These are phyloP conservation scores for Rosa multiflora DNA, from an alignment of 306 rosid species.

Conservation along the genomic window DNA sequence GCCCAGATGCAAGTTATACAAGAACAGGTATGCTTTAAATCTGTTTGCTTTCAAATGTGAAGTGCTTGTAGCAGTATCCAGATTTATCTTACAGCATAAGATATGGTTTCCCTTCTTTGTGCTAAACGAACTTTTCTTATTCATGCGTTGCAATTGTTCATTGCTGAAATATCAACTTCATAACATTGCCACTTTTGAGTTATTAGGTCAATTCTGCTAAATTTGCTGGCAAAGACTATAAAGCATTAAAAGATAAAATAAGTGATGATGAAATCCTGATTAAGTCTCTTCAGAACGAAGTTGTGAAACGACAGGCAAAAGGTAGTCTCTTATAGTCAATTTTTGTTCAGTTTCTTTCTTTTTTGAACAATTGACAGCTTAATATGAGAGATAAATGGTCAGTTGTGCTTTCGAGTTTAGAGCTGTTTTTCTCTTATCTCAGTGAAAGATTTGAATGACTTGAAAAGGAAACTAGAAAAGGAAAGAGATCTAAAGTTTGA, in stretches of 20 bases:
- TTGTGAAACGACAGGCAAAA: slow-evolving; percentile 65
- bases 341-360: slow-evolving; percentile 15
- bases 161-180: slow-evolving; percentile 22
- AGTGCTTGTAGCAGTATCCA: slow-evolving; percentile 19
- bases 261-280: slow-evolving; percentile 65
- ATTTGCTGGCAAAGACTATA: slow-evolving; percentile 67
- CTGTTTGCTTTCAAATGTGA: not conserved
- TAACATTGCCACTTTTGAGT: slow-evolving; percentile 21
- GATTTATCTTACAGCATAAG: slow-evolving; percentile 3
- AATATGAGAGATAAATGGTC: slow-evolving; percentile 1
- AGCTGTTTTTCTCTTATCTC: slow-evolving; percentile 21
- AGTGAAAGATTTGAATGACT: slow-evolving; percentile 64
- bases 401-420: not conserved
- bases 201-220: slow-evolving; percentile 70
- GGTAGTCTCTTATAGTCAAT: slow-evolving; percentile 42
- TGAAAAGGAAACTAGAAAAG: slow-evolving; percentile 52
- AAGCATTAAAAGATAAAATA: slow-evolving; percentile 62
- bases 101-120: not conserved
- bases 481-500: slow-evolving; percentile 51
- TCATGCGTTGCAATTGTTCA: slow-evolving; percentile 6
- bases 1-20: slow-evolving; percentile 70
- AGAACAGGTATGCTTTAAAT: slow-evolving; percentile 60
- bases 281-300: slow-evolving; percentile 75
- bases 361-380: not conserved
- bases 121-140: slow-evolving; percentile 3